These are phyloP conservation scores for Starmera quercuum DNA, from an alignment of 805 yeast species.

Conservation along the genomic window DNA sequence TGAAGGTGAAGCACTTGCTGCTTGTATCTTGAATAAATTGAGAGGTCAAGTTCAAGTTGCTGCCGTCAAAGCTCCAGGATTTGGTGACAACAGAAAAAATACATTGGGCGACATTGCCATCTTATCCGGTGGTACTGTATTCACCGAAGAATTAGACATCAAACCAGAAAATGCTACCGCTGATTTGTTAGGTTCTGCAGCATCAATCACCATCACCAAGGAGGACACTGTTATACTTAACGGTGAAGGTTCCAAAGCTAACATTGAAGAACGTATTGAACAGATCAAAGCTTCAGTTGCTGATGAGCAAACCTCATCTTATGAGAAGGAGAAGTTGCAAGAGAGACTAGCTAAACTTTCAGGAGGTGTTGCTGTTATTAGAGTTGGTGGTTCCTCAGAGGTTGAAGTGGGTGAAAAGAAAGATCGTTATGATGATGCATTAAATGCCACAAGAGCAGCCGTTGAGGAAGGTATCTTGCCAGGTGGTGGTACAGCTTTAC, in stretches of 20 bases:
- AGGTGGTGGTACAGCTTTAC: constrained; percentile 98
- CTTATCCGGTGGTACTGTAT: constrained; percentile 82
- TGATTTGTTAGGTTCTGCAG: constrained; percentile 86
- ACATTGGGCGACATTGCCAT: constrained; percentile 93
- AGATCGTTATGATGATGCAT: constrained; percentile 97
- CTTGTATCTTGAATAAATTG: constrained; percentile 92
- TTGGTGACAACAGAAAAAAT: constrained; percentile 97
- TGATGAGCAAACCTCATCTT: constrained; percentile 66
- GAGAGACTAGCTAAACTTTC: constrained; percentile 95
- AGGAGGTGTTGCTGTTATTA: constrained; percentile 97
- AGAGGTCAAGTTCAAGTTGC: constrained; percentile 98
- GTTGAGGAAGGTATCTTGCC: constrained; percentile 98
- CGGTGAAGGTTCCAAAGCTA: constrained; percentile 84
- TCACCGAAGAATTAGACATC: constrained; percentile 88
- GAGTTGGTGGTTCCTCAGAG: constrained; percentile 96
- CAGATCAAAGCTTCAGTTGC: constrained; percentile 81
- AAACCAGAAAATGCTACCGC: constrained; percentile 92
- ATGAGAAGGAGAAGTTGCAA: constrained; percentile 94
- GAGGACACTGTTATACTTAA: constrained; percentile 92
- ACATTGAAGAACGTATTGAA: constrained; percentile 80
- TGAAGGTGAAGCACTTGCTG: constrained; percentile 98
- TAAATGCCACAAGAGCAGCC: constrained; percentile 98
- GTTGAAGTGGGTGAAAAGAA: constrained; percentile 99
- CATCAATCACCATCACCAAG: constrained; percentile 86
- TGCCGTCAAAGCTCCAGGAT: constrained; percentile 98